Percentiles rank a stretch among this genome's conserved stretches.
phyloP scores from a whole-genome alignment of 768 basidiomycete species.

The Fistulinella prunicolor region DNA sequence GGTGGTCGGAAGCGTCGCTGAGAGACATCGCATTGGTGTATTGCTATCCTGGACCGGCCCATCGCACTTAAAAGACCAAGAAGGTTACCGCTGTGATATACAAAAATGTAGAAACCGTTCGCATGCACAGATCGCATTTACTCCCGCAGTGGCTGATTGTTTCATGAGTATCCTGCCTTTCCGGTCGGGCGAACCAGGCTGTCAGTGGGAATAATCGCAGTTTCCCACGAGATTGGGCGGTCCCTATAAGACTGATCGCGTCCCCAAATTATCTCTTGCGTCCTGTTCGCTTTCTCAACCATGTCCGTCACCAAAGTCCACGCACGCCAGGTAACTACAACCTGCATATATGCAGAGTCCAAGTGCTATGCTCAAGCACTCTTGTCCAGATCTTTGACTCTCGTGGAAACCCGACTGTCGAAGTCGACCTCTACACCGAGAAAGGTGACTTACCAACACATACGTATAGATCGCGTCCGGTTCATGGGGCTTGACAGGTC shows the following conservation, averaged over 20 bases:
- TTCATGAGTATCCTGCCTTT: slow-evolving; percentile 9
- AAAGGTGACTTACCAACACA: slow-evolving; percentile 57
- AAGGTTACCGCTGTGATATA: slow-evolving; percentile 8
- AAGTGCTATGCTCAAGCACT: slow-evolving; percentile 10
- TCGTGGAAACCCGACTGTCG: slow-evolving; percentile 96
- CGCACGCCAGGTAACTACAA: slow-evolving; percentile 77
- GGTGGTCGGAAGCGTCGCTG: slow-evolving; percentile 39
- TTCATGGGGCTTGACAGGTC: slow-evolving; percentile 49
- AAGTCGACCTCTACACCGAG: slow-evolving; percentile 83
- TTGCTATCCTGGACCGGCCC: too few species aligned
- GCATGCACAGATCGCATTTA: slow-evolving; percentile 4
- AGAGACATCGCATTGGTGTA: slow-evolving; percentile 15
- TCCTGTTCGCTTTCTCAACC: slow-evolving; percentile 34
- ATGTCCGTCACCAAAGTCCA: slow-evolving; percentile 93
- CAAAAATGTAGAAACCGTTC: slow-evolving; percentile 10
- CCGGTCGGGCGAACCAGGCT: background rate
- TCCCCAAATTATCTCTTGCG: slow-evolving; percentile 1
- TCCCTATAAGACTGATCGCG: slow-evolving; percentile 23
- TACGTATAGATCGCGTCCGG: slow-evolving; percentile 7
- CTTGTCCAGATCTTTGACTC: slow-evolving; percentile 91
- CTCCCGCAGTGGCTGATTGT: slow-evolving; percentile 4
- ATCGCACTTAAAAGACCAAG: slow-evolving; percentile 11
- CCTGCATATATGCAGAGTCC: slow-evolving; percentile 1
- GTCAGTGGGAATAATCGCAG: slow-evolving; percentile 35
- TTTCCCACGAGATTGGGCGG: slow-evolving; percentile 29